Evolutionary conservation across 2,329 filamentous ascomycete species (phyloP).

Genomic region (Exophiala spinifera): DNA sequence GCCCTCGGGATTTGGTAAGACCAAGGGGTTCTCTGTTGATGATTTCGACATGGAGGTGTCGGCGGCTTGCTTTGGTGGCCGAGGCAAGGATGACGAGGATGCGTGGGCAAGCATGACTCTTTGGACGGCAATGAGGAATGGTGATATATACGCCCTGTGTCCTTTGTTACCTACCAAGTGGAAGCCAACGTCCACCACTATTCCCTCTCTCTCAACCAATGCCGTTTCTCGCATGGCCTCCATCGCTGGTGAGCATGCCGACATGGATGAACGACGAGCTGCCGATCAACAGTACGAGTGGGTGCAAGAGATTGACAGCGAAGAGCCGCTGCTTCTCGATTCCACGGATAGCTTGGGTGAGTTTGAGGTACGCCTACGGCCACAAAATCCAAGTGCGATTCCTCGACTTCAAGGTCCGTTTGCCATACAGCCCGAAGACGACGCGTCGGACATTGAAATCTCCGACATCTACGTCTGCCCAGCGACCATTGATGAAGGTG

Average conservation of each 20-base stretch:
- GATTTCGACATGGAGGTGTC: slow-evolving; percentile 91
- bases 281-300: slow-evolving; percentile 58
- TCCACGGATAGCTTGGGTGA: slow-evolving; percentile 38
- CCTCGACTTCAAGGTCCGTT: slow-evolving; percentile 64
- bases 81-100: slow-evolving; percentile 55
- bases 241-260: slow-evolving; percentile 40
- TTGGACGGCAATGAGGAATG: slow-evolving; percentile 92
- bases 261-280: slow-evolving; percentile 45
- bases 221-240: slow-evolving; percentile 68
- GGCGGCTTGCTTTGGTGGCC: slow-evolving; percentile 82
- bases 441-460: slow-evolving; percentile 53
- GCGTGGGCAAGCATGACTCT: slow-evolving; percentile 93
- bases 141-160: slow-evolving; percentile 89
- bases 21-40: slow-evolving; percentile 83
- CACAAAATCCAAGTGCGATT: slow-evolving; percentile 52
- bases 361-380: slow-evolving; percentile 56
- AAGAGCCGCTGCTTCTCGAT: slow-evolving; percentile 47
- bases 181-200: slow-evolving; percentile 71
- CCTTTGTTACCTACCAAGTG: slow-evolving; percentile 84
- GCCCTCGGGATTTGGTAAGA: slow-evolving; percentile 69
- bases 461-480: slow-evolving; percentile 60
- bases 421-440: slow-evolving; percentile 49
- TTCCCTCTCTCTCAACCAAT: slow-evolving; percentile 78
- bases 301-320: slow-evolving; percentile 55
- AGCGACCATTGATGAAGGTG: slow-evolving; percentile 50